Conservation (phyloP, 2,329 filamentous ascomycete genomes). For the Hypoxylon sp. region DNA sequence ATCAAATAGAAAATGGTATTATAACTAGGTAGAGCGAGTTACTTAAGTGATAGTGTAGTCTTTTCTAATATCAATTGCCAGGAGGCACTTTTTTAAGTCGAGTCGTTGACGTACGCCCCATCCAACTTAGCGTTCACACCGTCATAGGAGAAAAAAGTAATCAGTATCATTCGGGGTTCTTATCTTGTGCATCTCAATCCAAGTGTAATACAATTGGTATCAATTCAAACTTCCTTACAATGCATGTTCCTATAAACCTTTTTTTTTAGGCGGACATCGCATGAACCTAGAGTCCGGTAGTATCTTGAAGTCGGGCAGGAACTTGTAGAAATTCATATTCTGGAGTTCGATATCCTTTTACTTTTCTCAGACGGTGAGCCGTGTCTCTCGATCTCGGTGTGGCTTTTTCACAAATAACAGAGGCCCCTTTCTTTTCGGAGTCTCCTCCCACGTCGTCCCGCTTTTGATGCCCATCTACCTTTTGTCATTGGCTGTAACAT, state of each 20-base stretch:
- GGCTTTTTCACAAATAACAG: slow-evolving; percentile 19
- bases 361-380: slow-evolving; percentile 28
- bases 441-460: slow-evolving; percentile 28
- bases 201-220: not conserved
- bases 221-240: slow-evolving; percentile 15
- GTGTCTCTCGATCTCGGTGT: slow-evolving; percentile 31
- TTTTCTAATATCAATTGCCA: not conserved
- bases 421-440: slow-evolving; percentile 26
- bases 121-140: slow-evolving; percentile 13
- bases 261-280: slow-evolving; percentile 14
- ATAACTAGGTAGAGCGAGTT: no score
- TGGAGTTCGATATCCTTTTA: slow-evolving; percentile 13
- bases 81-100: not conserved
- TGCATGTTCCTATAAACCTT: slow-evolving; percentile 12
- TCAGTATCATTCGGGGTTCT: not conserved
- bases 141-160: slow-evolving; percentile 13
- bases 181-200: not conserved
- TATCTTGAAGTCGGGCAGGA: slow-evolving; percentile 23
- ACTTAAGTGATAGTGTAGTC: not conserved
- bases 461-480: slow-evolving; percentile 10
- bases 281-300: slow-evolving; percentile 33
- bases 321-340: not conserved
- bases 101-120: not conserved
- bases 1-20: no score
- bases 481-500: slow-evolving; percentile 36